Evolutionary conservation across 371 early-diverging fungal species (phyloP).

Genomic region (Paraphysoderma sedebokerense): DNA sequence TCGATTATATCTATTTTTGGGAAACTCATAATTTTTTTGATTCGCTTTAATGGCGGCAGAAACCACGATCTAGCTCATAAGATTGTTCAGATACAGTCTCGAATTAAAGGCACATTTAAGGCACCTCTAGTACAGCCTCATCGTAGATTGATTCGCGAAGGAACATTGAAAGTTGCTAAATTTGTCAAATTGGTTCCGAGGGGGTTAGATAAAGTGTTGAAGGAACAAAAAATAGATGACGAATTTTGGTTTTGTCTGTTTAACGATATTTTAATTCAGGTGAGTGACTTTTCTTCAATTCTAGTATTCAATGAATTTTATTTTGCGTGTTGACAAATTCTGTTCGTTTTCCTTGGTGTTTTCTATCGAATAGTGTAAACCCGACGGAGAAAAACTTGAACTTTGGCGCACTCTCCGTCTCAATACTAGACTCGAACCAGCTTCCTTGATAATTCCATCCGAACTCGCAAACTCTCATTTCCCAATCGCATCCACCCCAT

Average conservation of each 20-base stretch:
- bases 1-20: too few species aligned
- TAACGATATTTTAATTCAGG: constrained; percentile 15
- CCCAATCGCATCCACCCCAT: too few species aligned
- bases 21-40: too few species aligned
- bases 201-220: constrained; percentile 1
- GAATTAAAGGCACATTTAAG: constrained; percentile 17
- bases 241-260: constrained; percentile 25
- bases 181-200: constrained; percentile 6
- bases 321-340: constrained; percentile 4
- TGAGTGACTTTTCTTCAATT: too few species aligned
- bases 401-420: constrained; percentile 10
- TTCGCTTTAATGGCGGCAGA: too few species aligned
- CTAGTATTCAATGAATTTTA: constrained; percentile 28
- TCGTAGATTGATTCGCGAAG: neutral
- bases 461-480: too few species aligned
- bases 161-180: neutral
- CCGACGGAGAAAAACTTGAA: constrained; percentile 8
- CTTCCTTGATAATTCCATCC: too few species aligned
- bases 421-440: constrained; percentile 13
- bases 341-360: neutral
- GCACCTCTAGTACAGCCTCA: constrained; percentile 13
- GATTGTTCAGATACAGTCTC: constrained; percentile 24
- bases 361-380: neutral
- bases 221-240: neutral
- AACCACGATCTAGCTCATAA: constrained; percentile 24